Conservation (phyloP, 1,284 basidiomycete species). For the Moesziomyces antarcticus region DNA sequence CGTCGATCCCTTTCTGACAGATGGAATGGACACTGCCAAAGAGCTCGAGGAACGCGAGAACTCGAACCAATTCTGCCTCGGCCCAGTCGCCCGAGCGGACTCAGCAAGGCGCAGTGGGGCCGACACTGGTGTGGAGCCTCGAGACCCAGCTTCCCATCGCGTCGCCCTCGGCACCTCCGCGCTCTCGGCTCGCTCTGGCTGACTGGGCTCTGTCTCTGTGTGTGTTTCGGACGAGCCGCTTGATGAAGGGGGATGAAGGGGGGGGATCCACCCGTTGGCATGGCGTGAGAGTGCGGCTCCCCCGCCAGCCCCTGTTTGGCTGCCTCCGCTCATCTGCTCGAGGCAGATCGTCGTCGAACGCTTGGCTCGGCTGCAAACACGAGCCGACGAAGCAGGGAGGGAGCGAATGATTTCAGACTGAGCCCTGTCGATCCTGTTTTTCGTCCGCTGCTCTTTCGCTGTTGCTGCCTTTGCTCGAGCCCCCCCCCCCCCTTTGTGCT, state of each 20-base stretch:
- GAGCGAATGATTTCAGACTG: too few species aligned
- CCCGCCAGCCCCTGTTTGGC: neutral
- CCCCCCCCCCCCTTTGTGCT: neutral
- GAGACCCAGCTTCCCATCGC: too few species aligned
- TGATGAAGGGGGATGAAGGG: too few species aligned
- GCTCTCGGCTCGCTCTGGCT: too few species aligned
- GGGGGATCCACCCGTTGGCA: too few species aligned
- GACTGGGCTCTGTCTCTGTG: constrained; percentile 3
- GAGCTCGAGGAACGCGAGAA: neutral
- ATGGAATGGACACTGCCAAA: neutral
- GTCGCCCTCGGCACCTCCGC: too few species aligned
- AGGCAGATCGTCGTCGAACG: constrained; percentile 4
- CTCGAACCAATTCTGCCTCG: neutral
- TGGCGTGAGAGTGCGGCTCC: neutral
- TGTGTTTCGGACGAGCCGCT: constrained; percentile 1
- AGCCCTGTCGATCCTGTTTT: constrained; percentile 7
- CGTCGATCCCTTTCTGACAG: neutral
- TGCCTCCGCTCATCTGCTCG: neutral
- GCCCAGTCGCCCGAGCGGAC: neutral
- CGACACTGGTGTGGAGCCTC: too few species aligned
- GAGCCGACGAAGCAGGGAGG: neutral
- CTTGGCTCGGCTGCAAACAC: neutral
- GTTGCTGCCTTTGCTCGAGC: neutral
- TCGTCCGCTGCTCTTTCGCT: neutral
- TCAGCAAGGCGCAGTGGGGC: too few species aligned